Base-by-base conservation (phyloP, 495 filamentous ascomycete genomes). In the Aspergillus nanangensis region DNA sequence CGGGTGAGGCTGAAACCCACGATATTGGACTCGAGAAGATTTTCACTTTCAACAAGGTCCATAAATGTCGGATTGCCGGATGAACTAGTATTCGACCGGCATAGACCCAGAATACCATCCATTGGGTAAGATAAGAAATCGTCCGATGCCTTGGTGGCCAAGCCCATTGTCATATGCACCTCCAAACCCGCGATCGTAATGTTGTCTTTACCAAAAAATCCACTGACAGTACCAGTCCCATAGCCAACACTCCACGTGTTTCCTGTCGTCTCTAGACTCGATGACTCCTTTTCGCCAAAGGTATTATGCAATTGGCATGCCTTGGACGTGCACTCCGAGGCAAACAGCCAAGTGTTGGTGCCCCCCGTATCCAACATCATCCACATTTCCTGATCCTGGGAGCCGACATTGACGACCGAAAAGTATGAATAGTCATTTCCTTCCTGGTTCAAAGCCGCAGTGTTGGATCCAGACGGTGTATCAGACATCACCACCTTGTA, bases 41-140 rank as follows among this genome's bases (percentile, higher is more conserved):
- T 75, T n/a, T 78, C 65, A 3, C 75, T 51, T n/a, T 66, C 69
- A 18, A 92, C 67, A 20, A 67, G 56, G 27, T 81, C 75, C 66
- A 91, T 75, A 52, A 90, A 80, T 1, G 77, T 83, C 22, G 81
- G 75, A 8, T 72, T 71, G 9, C 63, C 61, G 52, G 70, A 71
- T 5, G 61, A 62, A 27, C 47, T 63, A 29, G 55, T 68, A 54
- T 48, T 65, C 41, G 63, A 68, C 52, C 65, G 81, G 7, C 82
- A 82, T n/a, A 94, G 66, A 5, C 87, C 89, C 5, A 94, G 63
- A 38, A 95, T 93, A n/a, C 89, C 89, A 57, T 95, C 89, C 51
- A 93, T 85, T 14, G 88, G 83, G 54, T 90, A 93, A 50, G 73
- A 75, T 22, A 65, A 48, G 62, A 95, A 92, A 38, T 89, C 78